Percentiles rank a stretch among this genome's conserved stretches.
Evolutionary conservation across 257 asterid species (phyloP).

Genomic region (Solanum sejunctum): DNA sequence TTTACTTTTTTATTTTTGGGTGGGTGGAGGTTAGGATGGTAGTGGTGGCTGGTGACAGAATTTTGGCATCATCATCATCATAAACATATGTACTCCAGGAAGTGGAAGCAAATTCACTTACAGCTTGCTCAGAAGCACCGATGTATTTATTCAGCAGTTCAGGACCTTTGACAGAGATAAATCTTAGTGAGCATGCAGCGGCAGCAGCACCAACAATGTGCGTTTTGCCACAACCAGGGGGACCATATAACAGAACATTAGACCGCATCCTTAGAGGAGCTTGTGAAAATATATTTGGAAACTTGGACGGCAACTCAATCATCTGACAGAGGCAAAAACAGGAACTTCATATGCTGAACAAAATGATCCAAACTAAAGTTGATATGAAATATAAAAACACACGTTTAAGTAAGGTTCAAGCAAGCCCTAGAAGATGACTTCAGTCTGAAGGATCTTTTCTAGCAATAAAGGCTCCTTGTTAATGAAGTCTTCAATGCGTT

Average conservation of each 20-base stretch:
- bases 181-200: slow-evolving; percentile 88
- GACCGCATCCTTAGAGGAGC: slow-evolving; percentile 93
- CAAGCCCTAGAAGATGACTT: not conserved
- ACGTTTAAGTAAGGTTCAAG: not conserved
- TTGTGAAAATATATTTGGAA: slow-evolving; percentile 70
- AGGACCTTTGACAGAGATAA: slow-evolving; percentile 96
- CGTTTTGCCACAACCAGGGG: slow-evolving; percentile 99
- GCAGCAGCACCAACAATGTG: slow-evolving; percentile 99
- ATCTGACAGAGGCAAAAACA: slow-evolving; percentile 27
- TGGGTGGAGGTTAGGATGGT: not conserved
- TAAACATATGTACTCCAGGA: not conserved
- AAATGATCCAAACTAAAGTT: not conserved
- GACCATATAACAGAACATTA: slow-evolving; percentile 92
- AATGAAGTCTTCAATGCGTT: no score
- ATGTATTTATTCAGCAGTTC: slow-evolving; percentile 92
- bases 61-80: not conserved
- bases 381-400: not conserved
- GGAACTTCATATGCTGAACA: not conserved
- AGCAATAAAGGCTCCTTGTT: no score
- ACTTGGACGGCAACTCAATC: slow-evolving; percentile 93
- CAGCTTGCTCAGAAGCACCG: slow-evolving; percentile 99
- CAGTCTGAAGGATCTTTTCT: no score
- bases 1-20: not conserved
- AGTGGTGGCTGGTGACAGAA: not conserved
- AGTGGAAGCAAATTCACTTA: slow-evolving; percentile 23